A percentile compares a stretch with the other conserved stretches of the same genome.
These are phyloP conservation scores for Fusarium brachygibbosum DNA, from an alignment of 2,329 filamentous ascomycete species.

Conservation along the genomic window DNA sequence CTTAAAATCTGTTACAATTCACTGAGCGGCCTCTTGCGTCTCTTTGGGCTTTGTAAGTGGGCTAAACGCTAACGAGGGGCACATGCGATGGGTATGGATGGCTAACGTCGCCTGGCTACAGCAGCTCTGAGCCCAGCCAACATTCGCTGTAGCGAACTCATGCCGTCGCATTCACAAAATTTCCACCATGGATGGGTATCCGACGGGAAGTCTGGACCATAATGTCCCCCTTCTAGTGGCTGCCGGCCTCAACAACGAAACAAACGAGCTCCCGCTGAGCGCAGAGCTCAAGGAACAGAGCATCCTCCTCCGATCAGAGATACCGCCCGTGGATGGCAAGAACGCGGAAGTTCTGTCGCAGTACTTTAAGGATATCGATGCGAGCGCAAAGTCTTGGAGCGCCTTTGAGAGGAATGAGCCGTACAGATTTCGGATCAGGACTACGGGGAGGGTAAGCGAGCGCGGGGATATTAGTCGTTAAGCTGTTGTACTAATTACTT, in stretches of 20 bases:
- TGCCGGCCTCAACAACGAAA: conserved; percentile 74
- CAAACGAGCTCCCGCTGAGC: conserved; percentile 59
- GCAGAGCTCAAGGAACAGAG: conserved; percentile 69
- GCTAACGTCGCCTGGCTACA: conserved; percentile 42
- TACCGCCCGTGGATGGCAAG: conserved; percentile 74
- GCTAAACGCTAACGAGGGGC: conserved; percentile 48
- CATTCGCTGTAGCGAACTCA: conserved; percentile 39
- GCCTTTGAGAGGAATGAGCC: conserved; percentile 65
- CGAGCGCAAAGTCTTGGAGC: conserved; percentile 75
- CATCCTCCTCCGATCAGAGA: conserved; percentile 76
- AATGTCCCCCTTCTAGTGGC: conserved; percentile 88
- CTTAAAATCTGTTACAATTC: not conserved
- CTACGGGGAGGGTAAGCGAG: conserved; percentile 81
- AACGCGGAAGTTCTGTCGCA: conserved; percentile 75
- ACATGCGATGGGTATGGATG: conserved; percentile 41
- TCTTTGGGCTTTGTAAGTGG: conserved; percentile 45
- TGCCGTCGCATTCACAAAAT: conserved; percentile 40
- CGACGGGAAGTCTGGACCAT: conserved; percentile 83
- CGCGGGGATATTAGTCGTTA: conserved; percentile 28
- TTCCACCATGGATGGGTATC: conserved; percentile 80
- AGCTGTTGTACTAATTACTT: conserved; percentile 47
- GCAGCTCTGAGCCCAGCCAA: conserved; percentile 42
- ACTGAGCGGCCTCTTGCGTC: not conserved
- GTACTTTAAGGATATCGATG: conserved; percentile 76
- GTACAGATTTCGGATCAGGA: conserved; percentile 76